Conservation (phyloP, 176 grass and related monocot genomes). For the Carex kokanica region DNA sequence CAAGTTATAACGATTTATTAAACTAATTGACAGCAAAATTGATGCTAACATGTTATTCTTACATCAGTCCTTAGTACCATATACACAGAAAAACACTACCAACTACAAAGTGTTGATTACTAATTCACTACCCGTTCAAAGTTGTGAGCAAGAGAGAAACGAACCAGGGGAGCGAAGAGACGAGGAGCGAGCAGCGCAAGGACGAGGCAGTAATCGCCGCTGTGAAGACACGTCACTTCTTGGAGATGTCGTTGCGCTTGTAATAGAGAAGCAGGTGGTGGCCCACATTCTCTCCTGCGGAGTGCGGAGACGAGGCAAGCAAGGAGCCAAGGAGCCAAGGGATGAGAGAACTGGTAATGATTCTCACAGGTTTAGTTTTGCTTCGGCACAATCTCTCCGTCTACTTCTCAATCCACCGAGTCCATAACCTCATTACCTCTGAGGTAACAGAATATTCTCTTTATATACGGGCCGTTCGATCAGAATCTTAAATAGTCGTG, state of each 20-base stretch:
- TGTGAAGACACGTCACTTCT: slow-evolving; percentile 4
- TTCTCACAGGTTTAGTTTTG: neutral
- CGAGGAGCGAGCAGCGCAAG: no score
- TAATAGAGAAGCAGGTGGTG: neutral
- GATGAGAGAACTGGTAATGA: neutral
- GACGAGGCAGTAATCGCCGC: neutral
- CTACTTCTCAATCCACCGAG: neutral
- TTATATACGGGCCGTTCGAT: no score
- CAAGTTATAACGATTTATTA: neutral
- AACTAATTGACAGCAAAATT: neutral
- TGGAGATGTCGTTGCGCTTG: neutral
- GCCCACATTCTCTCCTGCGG: slow-evolving; percentile 11
- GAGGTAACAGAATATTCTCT: no score
- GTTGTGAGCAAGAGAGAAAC: neutral
- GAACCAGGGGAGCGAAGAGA: neutral
- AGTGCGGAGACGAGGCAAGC: neutral
- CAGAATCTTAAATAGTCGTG: no score
- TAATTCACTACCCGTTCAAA: neutral
- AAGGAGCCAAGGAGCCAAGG: neutral
- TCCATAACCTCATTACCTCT: no score
- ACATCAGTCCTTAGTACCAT: neutral
- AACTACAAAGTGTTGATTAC: neutral
- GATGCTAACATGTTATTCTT: neutral
- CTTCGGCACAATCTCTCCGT: neutral
- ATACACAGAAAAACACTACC: neutral